Conservation (phyloP, 2,329 filamentous ascomycete species). For the Mariannaea sp. region DNA sequence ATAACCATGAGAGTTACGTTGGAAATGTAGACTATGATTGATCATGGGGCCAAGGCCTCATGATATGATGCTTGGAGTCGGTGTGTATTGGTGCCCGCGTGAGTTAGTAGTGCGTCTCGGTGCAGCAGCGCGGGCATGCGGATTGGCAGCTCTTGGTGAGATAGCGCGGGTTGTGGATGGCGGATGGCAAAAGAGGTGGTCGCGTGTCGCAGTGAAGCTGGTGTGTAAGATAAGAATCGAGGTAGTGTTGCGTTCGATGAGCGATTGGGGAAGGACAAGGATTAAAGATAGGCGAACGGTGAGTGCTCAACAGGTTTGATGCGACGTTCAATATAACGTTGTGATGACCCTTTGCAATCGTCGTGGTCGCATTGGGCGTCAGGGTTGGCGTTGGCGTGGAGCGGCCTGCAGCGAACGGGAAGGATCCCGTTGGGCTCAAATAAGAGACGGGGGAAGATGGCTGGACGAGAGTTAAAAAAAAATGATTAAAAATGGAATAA, state of each 20-base stretch:
- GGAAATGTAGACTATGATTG: conserved; percentile 30
- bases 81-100: conserved; percentile 28
- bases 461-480: conserved; percentile 12
- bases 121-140: conserved; percentile 26
- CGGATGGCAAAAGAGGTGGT: conserved; percentile 21
- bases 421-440: conserved; percentile 21
- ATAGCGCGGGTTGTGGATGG: conserved; percentile 29
- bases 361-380: no score
- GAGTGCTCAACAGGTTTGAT: conserved; percentile 4
- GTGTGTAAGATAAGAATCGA: conserved; percentile 10
- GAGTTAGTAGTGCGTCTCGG: conserved; percentile 7
- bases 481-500: no score
- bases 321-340: neutral
- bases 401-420: conserved; percentile 28
- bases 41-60: conserved; percentile 34
- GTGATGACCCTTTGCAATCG: conserved; percentile 21
- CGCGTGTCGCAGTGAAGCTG: conserved; percentile 23
- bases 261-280: conserved; percentile 16
- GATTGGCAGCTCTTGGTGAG: conserved; percentile 30
- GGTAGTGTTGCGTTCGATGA: conserved; percentile 9
- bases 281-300: conserved; percentile 1
- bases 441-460: conserved; percentile 12
- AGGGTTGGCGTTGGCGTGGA: no score
- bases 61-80: conserved; percentile 34
- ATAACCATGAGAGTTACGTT: conserved; percentile 6